These are phyloP conservation scores for Phialophora macrospora DNA, from an alignment of 2,329 filamentous ascomycete species.

Conservation along the genomic window DNA sequence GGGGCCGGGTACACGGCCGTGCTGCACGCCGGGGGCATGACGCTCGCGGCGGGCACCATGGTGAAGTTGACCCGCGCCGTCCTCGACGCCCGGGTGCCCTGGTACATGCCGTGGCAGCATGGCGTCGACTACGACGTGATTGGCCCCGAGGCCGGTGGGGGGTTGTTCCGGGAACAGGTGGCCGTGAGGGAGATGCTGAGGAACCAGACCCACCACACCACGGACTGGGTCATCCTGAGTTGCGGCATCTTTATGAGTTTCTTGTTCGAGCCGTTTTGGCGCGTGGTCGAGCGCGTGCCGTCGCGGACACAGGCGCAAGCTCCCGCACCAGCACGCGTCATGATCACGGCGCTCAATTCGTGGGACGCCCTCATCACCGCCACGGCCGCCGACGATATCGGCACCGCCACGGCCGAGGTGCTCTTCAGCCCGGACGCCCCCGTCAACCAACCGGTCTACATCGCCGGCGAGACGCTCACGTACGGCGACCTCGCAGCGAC, in stretches of 20 bases:
- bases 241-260: slow-evolving; percentile 74
- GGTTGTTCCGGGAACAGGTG: slow-evolving; percentile 70
- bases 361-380: slow-evolving; percentile 68
- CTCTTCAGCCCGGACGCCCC: slow-evolving; percentile 50
- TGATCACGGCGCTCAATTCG: slow-evolving; percentile 62
- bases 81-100: slow-evolving; percentile 54
- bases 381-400: slow-evolving; percentile 69
- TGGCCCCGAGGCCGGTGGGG: slow-evolving; percentile 61
- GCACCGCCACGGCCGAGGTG: slow-evolving; percentile 62
- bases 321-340: too few species aligned
- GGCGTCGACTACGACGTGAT: slow-evolving; percentile 73
- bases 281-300: slow-evolving; percentile 64
- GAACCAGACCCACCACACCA: slow-evolving; percentile 47
- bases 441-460: slow-evolving; percentile 58
- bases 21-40: slow-evolving; percentile 67
- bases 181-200: slow-evolving; percentile 61
- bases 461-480: slow-evolving; percentile 66
- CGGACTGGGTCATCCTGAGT: slow-evolving; percentile 68
- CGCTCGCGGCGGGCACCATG: slow-evolving; percentile 60
- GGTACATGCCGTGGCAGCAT: slow-evolving; percentile 75
- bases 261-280: slow-evolving; percentile 67
- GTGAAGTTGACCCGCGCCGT: slow-evolving; percentile 62
- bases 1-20: slow-evolving; percentile 47
- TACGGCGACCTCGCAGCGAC: slow-evolving; percentile 61
- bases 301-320: too few species aligned